Evolutionary conservation across 78 protist genomes (phyloP).

Genomic region (Corallochytrium limacisporum): DNA sequence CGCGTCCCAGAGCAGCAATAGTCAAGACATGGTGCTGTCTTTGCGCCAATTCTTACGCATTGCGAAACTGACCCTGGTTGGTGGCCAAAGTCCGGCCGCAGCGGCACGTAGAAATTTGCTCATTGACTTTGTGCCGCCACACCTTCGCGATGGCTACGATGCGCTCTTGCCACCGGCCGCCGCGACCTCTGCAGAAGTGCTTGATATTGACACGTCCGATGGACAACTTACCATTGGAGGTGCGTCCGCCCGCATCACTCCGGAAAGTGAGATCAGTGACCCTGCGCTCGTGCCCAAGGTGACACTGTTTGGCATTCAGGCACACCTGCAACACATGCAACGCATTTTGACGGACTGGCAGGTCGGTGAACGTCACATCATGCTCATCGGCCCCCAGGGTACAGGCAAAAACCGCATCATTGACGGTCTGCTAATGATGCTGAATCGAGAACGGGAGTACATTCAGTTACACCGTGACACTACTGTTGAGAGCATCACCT

Average conservation of each 20-base stretch:
- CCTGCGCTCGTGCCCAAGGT: constrained; percentile 9
- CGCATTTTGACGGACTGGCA: background rate
- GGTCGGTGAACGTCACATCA: background rate
- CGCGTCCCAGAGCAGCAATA: too few species aligned
- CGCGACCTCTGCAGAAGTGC: background rate
- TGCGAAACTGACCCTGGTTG: too few species aligned
- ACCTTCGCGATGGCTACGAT: background rate
- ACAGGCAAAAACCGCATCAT: constrained; percentile 54
- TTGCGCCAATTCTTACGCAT: constrained; percentile 1
- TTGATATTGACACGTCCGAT: background rate
- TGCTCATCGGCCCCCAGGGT: constrained; percentile 55
- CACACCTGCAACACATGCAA: background rate
- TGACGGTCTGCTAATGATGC: constrained; percentile 26
- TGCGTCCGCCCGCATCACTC: too few species aligned
- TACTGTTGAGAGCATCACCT: constrained; percentile 26
- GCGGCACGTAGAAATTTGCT: too few species aligned
- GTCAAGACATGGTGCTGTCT: too few species aligned
- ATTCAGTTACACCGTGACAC: constrained; percentile 55
- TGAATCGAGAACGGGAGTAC: constrained; percentile 10
- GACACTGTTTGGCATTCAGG: background rate
- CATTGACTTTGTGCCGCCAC: constrained; percentile 1
- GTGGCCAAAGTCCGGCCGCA: too few species aligned
- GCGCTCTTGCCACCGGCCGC: background rate
- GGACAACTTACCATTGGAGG: too few species aligned
- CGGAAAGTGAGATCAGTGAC: background rate